Conservation (phyloP, 2,329 filamentous ascomycete genomes). For the Hypomyces rosellus region DNA sequence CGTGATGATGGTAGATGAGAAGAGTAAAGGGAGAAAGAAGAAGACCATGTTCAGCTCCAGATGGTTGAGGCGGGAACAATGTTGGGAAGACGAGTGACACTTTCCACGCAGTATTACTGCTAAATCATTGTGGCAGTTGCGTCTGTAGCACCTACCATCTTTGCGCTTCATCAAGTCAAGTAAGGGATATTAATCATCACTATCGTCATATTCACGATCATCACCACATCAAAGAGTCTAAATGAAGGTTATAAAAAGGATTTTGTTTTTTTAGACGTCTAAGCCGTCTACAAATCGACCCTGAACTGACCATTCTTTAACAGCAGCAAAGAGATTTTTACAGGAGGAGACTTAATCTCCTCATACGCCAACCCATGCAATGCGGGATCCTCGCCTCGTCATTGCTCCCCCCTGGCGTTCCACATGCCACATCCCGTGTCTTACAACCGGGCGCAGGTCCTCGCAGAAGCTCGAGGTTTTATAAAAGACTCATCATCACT, state of each 20-base stretch:
- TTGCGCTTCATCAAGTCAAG: no score
- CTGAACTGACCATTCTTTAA: constrained; percentile 4
- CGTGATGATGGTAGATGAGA: background rate
- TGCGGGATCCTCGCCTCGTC: constrained; percentile 42
- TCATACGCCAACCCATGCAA: constrained; percentile 46
- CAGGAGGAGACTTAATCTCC: constrained; percentile 26
- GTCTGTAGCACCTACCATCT: no score
- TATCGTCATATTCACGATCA: background rate
- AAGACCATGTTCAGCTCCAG: no score
- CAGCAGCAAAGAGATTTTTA: constrained; percentile 3
- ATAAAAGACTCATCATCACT: constrained; percentile 36
- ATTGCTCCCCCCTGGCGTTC: constrained; percentile 32
- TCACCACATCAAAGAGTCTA: background rate
- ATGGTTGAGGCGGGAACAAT: no score
- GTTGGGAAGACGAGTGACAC: no score
- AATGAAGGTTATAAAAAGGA: background rate
- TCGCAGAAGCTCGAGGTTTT: constrained; percentile 37
- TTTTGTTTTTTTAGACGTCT: constrained; percentile 13
- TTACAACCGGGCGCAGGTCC: constrained; percentile 3
- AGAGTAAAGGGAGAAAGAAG: background rate
- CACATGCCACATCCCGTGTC: background rate
- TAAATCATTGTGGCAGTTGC: no score
- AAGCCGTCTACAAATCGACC: constrained; percentile 7
- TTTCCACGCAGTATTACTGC: no score
- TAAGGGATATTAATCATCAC: no score